Evolutionary conservation across 2,329 filamentous ascomycete genomes (phyloP), one percentile per base, ranked within the genome.

Genomic region (Ophiostoma novo-ulmi): DNA sequence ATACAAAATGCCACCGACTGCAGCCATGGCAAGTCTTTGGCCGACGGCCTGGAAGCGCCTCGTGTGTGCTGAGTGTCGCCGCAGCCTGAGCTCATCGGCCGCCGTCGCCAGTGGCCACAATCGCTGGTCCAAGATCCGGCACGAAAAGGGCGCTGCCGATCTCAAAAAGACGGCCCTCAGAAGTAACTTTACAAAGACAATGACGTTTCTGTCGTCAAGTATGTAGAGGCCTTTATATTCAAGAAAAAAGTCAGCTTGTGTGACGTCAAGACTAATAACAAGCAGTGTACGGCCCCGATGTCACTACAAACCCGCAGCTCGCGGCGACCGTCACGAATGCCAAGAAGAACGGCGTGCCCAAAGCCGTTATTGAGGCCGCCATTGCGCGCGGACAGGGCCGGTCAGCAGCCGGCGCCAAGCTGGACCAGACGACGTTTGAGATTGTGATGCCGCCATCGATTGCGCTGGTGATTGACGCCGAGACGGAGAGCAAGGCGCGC

Each of bases 81-180:
- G 85, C 70, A 76, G 79, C 48, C 83, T 90, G 72, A 79, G 79
- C 70, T 82, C 81, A 20, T 83, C 82, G 20, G 74, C 82, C 10
- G 71, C 76, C 8, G 77, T 80, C 17, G 80, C 81, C 72, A 89
- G 90, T 35, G 93, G 93, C 17, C 93, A 97, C 81, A 97, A 90
- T 80, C 91, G 93, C 78, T 99, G 95, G 95, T 93, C 93, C 71
- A 97, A 95, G 77, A 98, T 97, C 81, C 92, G 90, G 78, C 95
- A 98, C 80, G 93, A 95, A 79, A 99, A 99, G 80, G 93, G 90
- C 69, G 92, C 90, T 73, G 91, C 89, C 71, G 95, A 99, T 79
- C 85, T 85, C 72, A 89, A 89, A 75, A 97, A 94, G 80, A 92
- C 88, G 80, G 85, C 85, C 63, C 85, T 89, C 75, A 89, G 93